Percentiles rank a stretch among this genome's conserved stretches.
phyloP scores from a whole-genome alignment of 177 flowering plant genomes.

The Vitis hybrid region DNA sequence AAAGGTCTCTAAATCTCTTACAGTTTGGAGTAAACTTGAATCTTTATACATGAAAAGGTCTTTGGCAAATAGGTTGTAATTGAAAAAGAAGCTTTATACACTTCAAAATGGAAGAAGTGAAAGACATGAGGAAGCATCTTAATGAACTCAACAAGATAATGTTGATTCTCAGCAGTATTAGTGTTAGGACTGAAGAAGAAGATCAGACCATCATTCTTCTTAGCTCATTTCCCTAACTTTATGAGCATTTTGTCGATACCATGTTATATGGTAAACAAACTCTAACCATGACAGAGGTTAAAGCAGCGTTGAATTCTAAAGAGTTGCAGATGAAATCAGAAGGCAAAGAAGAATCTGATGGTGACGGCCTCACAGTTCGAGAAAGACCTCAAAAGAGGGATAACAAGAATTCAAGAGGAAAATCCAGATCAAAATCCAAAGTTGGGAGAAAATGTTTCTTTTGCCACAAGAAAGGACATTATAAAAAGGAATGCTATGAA shows the following conservation, averaged over 20 bases:
- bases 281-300: background rate
- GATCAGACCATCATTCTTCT: background rate
- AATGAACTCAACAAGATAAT: background rate
- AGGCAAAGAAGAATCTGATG: background rate
- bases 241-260: background rate
- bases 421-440: background rate
- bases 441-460: background rate
- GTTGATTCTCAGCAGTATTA: background rate
- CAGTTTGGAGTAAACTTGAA: too few relatives aligned
- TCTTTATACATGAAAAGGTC: too few relatives aligned
- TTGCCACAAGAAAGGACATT: background rate
- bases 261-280: background rate
- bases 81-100: background rate
- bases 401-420: background rate
- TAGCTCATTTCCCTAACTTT: background rate
- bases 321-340: background rate
- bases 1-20: background rate
- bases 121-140: background rate
- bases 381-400: background rate
- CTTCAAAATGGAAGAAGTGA: background rate
- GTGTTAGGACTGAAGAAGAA: background rate
- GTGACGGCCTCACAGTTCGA: background rate
- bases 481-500: background rate
- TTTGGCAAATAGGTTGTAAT: background rate
- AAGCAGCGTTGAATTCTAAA: background rate